Conservation (phyloP, 2,329 filamentous ascomycete genomes). For the Paraconiothyrium sp. region DNA sequence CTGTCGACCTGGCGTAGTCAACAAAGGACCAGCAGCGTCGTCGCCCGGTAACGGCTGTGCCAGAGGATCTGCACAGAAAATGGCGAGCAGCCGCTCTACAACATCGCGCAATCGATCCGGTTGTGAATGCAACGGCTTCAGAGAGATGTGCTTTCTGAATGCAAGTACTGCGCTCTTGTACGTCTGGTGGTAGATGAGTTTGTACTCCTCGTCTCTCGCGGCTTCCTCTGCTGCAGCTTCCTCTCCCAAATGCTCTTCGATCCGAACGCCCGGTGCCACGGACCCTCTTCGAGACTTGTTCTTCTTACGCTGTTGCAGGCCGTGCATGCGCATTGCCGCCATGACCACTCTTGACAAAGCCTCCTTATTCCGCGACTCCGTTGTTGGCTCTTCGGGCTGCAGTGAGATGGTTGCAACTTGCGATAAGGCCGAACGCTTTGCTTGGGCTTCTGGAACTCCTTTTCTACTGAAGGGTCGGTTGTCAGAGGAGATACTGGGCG, state of each 20-base stretch:
- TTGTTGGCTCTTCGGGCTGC: constrained; percentile 44
- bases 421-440: constrained; percentile 44
- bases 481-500: constrained; percentile 46
- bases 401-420: constrained; percentile 45
- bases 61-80: constrained; percentile 59
- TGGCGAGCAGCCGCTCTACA: constrained; percentile 57
- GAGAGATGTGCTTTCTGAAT: constrained; percentile 54
- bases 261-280: constrained; percentile 27
- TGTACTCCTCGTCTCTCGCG: constrained; percentile 60
- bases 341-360: constrained; percentile 60
- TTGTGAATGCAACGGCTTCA: constrained; percentile 50
- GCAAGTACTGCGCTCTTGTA: constrained; percentile 61
- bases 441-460: constrained; percentile 34
- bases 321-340: constrained; percentile 63
- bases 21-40: constrained; percentile 24
- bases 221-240: constrained; percentile 39
- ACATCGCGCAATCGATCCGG: constrained; percentile 57
- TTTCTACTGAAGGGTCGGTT: constrained; percentile 42
- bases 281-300: constrained; percentile 38
- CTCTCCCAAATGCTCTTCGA: constrained; percentile 26
- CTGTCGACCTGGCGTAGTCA: constrained; percentile 42
- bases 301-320: constrained; percentile 56
- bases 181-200: constrained; percentile 62
- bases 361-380: constrained; percentile 59
- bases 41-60: constrained; percentile 29